phyloP scores from a whole-genome alignment of 23 red algal species.

The Gracilariopsis chorda region DNA sequence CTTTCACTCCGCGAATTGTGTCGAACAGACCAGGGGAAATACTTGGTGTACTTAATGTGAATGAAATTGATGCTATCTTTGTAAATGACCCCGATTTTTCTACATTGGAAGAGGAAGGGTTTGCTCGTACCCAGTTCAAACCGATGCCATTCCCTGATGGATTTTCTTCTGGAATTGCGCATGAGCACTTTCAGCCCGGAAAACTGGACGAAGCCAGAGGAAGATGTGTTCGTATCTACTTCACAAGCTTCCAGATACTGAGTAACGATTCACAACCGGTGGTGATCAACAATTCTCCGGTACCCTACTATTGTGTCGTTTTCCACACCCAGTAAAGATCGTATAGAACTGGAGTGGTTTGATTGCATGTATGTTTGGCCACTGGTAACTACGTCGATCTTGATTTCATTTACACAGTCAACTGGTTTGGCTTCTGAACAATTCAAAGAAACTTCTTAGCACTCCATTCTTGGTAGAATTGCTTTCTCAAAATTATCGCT shows the following conservation, averaged over 20 bases:
- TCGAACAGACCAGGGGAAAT: not conserved
- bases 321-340: not conserved
- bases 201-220: not conserved
- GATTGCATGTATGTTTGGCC: no score
- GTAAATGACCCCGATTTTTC: not conserved
- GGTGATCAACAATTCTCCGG: not conserved
- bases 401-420: no score
- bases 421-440: no score
- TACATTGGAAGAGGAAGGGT: not conserved
- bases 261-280: not conserved
- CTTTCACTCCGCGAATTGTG: not conserved
- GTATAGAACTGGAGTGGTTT: no score
- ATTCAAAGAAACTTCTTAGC: no score
- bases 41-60: not conserved
- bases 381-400: no score
- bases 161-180: not conserved
- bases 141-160: not conserved
- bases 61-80: not conserved
- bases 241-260: conserved; percentile 7
- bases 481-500: no score
- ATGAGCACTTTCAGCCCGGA: not conserved
- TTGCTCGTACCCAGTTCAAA: not conserved
- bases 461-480: no score
- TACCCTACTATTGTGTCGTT: not conserved
- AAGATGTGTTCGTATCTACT: not conserved